Evolutionary conservation across 2,329 filamentous ascomycete species (phyloP).

Genomic region (Colletotrichum sp.): DNA sequence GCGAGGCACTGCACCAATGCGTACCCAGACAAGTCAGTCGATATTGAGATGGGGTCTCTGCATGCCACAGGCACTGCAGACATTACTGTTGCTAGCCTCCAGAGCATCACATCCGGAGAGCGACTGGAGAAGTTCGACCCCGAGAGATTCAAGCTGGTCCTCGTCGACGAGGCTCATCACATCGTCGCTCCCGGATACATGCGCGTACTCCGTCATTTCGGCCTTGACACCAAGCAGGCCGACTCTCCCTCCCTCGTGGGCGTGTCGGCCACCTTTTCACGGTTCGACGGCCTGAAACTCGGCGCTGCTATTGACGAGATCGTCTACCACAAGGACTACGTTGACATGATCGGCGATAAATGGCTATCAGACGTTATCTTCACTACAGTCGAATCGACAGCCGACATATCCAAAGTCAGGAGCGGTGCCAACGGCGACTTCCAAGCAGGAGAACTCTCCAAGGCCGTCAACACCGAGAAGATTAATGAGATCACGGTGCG

Average conservation of each 20-base stretch:
- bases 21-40: conserved; percentile 81
- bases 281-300: conserved; percentile 83
- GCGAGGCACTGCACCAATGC: conserved; percentile 80
- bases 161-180: conserved; percentile 97
- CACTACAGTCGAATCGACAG: conserved; percentile 86
- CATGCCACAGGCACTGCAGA: conserved; percentile 83
- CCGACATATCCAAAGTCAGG: conserved; percentile 75
- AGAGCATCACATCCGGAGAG: conserved; percentile 78
- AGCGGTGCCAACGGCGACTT: conserved; percentile 78
- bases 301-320: conserved; percentile 92
- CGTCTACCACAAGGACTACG: conserved; percentile 84
- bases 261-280: conserved; percentile 80
- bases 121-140: conserved; percentile 87
- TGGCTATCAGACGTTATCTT: conserved; percentile 94
- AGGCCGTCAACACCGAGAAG: conserved; percentile 79
- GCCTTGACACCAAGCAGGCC: conserved; percentile 51
- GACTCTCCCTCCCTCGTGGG: conserved; percentile 75
- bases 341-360: conserved; percentile 79
- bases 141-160: conserved; percentile 79
- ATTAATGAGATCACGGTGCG: conserved; percentile 86
- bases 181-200: conserved; percentile 88
- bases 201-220: conserved; percentile 78
- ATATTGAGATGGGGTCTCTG: conserved; percentile 87
- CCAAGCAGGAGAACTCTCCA: conserved; percentile 75
- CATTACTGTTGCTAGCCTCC: conserved; percentile 91